Percentiles rank a stretch among this genome's conserved stretches.
Evolutionary conservation across 441 rosid genomes (phyloP).

Genomic region (Pelargonium fulgidum): DNA sequence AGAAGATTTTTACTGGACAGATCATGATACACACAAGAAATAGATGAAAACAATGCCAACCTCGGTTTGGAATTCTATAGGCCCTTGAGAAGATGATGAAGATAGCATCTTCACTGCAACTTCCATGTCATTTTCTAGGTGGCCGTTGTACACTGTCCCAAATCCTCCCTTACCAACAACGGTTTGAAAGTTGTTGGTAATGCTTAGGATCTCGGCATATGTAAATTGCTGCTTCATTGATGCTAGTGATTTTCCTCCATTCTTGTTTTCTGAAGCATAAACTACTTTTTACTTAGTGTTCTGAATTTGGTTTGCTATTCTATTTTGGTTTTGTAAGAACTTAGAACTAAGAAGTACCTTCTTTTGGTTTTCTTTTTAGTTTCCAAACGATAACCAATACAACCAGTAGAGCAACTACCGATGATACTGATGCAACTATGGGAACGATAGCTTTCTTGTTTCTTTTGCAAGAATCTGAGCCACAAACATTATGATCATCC

Average conservation of each 20-base stretch:
- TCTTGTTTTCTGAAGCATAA: background rate
- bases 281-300: background rate
- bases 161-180: constrained; percentile 37
- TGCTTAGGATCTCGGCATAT: constrained; percentile 24
- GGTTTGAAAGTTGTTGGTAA: constrained; percentile 27
- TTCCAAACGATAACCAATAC: background rate
- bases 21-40: background rate
- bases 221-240: constrained; percentile 26
- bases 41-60: background rate
- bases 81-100: constrained; percentile 28
- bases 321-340: no score
- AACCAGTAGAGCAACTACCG: background rate
- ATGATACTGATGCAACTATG: background rate
- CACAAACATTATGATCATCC: background rate
- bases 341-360: background rate
- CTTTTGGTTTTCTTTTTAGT: background rate
- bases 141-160: constrained; percentile 36
- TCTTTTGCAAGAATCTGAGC: background rate
- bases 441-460: background rate
- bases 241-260: constrained; percentile 5
- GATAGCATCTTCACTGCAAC: constrained; percentile 43
- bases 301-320: background rate
- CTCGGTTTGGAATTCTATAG: constrained; percentile 23
- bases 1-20: background rate
- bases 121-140: constrained; percentile 22